Conservation (phyloP, 345 rosid species). For the Lepidium didymum region DNA sequence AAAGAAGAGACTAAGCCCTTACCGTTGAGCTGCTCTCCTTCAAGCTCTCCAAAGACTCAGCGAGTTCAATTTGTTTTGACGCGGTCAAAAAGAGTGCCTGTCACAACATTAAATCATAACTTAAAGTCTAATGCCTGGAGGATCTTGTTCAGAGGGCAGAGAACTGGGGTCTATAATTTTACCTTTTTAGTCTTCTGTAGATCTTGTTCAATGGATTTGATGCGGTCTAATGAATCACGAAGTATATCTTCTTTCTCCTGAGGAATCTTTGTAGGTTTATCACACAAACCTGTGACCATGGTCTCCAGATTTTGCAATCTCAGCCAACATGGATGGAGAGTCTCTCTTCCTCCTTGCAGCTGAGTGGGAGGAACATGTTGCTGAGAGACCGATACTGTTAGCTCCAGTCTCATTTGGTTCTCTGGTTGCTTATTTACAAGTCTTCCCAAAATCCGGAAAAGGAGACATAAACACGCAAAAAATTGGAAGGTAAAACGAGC, state of each 20-base stretch:
- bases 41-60: constrained; percentile 67
- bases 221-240: constrained; percentile 71
- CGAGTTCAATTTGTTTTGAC: constrained; percentile 87
- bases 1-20: constrained; percentile 26
- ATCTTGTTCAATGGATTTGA: constrained; percentile 76
- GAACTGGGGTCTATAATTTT: background rate
- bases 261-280: constrained; percentile 64
- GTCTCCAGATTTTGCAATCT: constrained; percentile 75
- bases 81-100: constrained; percentile 88
- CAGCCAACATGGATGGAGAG: constrained; percentile 68
- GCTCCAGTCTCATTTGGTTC: constrained; percentile 31
- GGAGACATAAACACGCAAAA: constrained; percentile 42
- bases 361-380: constrained; percentile 29
- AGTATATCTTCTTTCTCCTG: constrained; percentile 87
- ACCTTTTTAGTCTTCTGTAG: constrained; percentile 87
- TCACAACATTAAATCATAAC: background rate
- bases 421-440: constrained; percentile 31
- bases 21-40: constrained; percentile 47
- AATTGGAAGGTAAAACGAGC: constrained; percentile 42
- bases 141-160: no score
- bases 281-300: constrained; percentile 57
- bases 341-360: constrained; percentile 36
- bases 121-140: background rate
- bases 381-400: constrained; percentile 32
- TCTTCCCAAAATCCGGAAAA: constrained; percentile 41